A percentile compares a stretch with the other conserved stretches of the same genome.
Evolutionary conservation across 2,329 filamentous ascomycete genomes (phyloP).

Genomic region (Mycocentrospora acerina): DNA sequence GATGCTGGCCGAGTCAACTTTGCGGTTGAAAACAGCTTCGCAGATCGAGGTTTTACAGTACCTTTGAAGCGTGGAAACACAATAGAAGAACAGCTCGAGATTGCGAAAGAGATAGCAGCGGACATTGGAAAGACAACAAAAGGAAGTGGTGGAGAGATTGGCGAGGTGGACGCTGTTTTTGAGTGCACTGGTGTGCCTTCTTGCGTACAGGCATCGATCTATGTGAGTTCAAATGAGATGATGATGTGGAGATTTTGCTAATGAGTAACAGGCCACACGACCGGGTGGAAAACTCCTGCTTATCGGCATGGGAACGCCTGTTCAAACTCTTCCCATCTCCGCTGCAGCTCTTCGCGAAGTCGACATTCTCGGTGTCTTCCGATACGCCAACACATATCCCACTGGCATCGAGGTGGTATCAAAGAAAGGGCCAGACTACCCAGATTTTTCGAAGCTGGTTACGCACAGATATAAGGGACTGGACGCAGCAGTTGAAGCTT

Average conservation of each 20-base stretch:
- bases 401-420: conserved; percentile 65
- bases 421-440: conserved; percentile 52
- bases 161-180: conserved; percentile 69
- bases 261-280: conserved; percentile 52
- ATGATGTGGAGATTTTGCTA: neutral
- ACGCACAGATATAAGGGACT: conserved; percentile 71
- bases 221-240: conserved; percentile 45
- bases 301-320: conserved; percentile 77
- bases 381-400: conserved; percentile 74
- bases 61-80: conserved; percentile 50
- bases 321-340: conserved; percentile 72
- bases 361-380: conserved; percentile 76
- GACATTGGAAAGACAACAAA: conserved; percentile 43
- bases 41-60: conserved; percentile 48
- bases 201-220: conserved; percentile 74
- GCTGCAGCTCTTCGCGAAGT: conserved; percentile 73
- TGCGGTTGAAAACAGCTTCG: conserved; percentile 53
- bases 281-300: conserved; percentile 73
- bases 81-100: conserved; percentile 56
- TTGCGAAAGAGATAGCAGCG: conserved; percentile 53
- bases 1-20: conserved; percentile 59
- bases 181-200: conserved; percentile 77
- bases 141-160: conserved; percentile 36
- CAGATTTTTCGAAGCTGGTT: conserved; percentile 69
- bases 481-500: conserved; percentile 62